Evolutionary conservation across 768 basidiomycete species (phyloP).

Genomic region (Lactifluus pinguis): DNA sequence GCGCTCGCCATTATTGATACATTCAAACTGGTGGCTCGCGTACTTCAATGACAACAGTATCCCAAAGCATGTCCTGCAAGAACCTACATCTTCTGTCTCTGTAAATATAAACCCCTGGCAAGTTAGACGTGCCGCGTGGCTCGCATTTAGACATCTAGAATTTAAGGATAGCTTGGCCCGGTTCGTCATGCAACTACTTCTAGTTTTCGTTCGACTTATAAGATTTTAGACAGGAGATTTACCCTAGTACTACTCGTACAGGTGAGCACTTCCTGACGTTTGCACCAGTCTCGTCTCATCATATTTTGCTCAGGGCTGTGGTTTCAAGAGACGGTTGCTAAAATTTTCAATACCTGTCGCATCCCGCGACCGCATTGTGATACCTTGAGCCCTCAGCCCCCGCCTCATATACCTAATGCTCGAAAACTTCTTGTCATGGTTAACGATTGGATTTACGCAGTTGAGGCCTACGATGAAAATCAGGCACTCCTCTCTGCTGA

Average conservation of each 20-base stretch:
- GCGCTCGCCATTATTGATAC: conserved; percentile 74
- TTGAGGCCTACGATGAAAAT: conserved; percentile 52
- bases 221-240: conserved; percentile 49
- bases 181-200: conserved; percentile 33
- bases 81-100: conserved; percentile 13
- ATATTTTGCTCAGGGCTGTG: conserved; percentile 40
- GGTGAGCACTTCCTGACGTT: conserved; percentile 32
- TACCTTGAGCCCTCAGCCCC: conserved; percentile 41
- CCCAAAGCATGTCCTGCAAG: conserved; percentile 32
- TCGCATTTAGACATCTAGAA: conserved; percentile 59
- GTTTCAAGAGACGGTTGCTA: conserved; percentile 48
- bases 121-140: conserved; percentile 74
- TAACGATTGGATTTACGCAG: conserved; percentile 70
- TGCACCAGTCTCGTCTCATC: not conserved
- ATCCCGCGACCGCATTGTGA: conserved; percentile 66
- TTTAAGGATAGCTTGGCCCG: conserved; percentile 58
- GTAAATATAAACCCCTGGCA: conserved; percentile 71
- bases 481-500: conserved; percentile 26
- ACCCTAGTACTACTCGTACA: conserved; percentile 63
- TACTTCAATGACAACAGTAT: conserved; percentile 65
- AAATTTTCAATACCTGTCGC: conserved; percentile 70
- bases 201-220: not conserved
- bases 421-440: conserved; percentile 60
- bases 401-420: conserved; percentile 37
- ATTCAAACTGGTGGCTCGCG: conserved; percentile 96